Percentiles rank a stretch among this genome's conserved stretches.
Evolutionary conservation across 106 monocot species (phyloP).

Genomic region (Posidonia australis): DNA sequence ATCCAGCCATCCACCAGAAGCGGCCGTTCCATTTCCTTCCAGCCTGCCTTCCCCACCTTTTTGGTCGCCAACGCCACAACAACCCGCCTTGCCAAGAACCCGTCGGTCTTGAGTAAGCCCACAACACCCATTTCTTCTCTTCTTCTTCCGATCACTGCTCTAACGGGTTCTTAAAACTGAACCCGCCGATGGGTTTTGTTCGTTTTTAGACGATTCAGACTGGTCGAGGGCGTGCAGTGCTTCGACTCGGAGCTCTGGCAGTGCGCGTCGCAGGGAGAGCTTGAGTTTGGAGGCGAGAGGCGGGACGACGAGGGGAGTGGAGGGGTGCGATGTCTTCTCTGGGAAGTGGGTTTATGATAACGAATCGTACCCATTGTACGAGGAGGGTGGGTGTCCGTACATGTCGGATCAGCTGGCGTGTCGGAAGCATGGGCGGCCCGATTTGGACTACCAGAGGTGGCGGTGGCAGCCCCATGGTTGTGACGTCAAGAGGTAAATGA

Average conservation of each 20-base stretch:
- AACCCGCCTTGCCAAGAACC: not conserved
- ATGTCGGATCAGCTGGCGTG: slow-evolving; percentile 87
- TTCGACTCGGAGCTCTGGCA: slow-evolving; percentile 16
- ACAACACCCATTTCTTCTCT: slow-evolving; percentile 1
- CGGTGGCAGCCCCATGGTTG: slow-evolving; percentile 69
- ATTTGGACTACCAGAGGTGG: slow-evolving; percentile 63
- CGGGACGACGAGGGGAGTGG: not conserved
- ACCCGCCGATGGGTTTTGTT: not conserved
- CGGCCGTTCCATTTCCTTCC: not conserved
- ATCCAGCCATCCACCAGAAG: not conserved
- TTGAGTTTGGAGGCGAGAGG: not conserved
- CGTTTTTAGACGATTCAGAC: slow-evolving; percentile 30
- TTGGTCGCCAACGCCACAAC: too few species aligned
- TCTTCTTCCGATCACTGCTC: not conserved
- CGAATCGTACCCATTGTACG: slow-evolving; percentile 38
- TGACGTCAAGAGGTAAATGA: slow-evolving; percentile 47
- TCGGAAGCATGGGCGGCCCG: slow-evolving; percentile 57
- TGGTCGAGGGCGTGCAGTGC: slow-evolving; percentile 51
- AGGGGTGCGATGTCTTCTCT: slow-evolving; percentile 37
- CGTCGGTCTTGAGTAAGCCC: not conserved
- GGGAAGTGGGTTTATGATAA: slow-evolving; percentile 74
- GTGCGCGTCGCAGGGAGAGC: not conserved
- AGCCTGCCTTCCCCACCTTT: not conserved
- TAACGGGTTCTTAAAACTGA: not conserved
- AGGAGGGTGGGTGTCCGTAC: slow-evolving; percentile 53